A percentile compares a stretch with the other conserved stretches of the same genome.
phyloP scores from a whole-genome alignment of 2,329 filamentous ascomycete genomes.

The Scolecobasidium constrictum region DNA sequence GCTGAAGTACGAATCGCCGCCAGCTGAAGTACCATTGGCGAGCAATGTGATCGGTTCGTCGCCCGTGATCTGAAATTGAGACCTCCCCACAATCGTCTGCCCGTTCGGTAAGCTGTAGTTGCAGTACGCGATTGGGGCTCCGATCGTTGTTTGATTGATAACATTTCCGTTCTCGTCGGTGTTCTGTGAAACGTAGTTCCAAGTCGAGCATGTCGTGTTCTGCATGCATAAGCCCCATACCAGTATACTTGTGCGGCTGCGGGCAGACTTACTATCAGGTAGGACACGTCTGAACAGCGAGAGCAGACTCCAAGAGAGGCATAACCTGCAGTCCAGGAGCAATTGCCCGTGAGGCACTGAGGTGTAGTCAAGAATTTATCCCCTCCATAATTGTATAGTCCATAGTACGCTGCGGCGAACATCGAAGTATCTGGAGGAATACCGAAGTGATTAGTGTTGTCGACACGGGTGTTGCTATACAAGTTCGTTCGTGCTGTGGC shows the following conservation, averaged over 20 bases:
- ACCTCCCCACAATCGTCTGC: background rate
- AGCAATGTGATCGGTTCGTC: background rate
- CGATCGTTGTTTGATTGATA: background rate
- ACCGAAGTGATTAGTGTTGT: too few relatives aligned
- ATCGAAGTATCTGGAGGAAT: constrained; percentile 1
- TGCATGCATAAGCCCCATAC: background rate
- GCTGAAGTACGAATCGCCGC: constrained; percentile 1
- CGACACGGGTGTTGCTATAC: too few relatives aligned
- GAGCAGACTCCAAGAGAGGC: constrained; percentile 9
- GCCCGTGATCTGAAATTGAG: too few relatives aligned
- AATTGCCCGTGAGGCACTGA: constrained; percentile 10
- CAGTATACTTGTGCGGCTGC: background rate
- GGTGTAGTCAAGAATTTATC: constrained; percentile 4
- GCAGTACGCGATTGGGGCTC: background rate
- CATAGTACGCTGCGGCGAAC: constrained; percentile 3
- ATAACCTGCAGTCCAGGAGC: constrained; percentile 9
- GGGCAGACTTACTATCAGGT: constrained; percentile 2
- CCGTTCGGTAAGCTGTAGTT: constrained; percentile 1
- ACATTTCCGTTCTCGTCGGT: constrained; percentile 1
- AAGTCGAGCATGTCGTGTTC: constrained; percentile 3
- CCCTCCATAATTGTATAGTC: background rate
- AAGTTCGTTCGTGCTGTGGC: constrained; percentile 4
- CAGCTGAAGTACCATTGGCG: constrained; percentile 2
- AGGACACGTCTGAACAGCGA: constrained; percentile 10
- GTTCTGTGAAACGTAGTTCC: background rate